Evolutionary conservation across 257 asterid species (phyloP).

Genomic region (Knoxia roxburghii): DNA sequence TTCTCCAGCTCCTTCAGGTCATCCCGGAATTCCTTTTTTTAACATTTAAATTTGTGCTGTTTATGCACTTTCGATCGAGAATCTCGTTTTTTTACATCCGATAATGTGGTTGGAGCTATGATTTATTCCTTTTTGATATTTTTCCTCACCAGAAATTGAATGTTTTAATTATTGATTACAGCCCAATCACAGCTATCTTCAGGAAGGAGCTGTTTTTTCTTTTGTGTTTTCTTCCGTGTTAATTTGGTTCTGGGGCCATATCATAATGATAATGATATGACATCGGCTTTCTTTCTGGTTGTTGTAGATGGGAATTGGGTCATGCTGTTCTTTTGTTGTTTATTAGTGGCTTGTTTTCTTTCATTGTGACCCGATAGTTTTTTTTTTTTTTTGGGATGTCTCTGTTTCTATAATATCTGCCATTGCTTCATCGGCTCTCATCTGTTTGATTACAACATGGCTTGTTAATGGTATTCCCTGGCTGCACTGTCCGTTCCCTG

Average conservation of each 20-base stretch:
- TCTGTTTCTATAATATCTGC: conserved; percentile 1
- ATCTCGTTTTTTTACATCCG: not conserved
- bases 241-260: no score
- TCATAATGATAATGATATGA: no score
- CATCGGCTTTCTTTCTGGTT: no score
- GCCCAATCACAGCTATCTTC: no score
- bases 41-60: not conserved
- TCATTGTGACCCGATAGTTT: not conserved
- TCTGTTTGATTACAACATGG: not conserved
- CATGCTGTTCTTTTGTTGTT: not conserved
- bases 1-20: conserved; percentile 8
- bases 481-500: not conserved
- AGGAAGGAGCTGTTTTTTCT: no score
- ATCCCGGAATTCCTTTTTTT: not conserved
- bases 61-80: no score
- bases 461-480: not conserved
- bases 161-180: no score
- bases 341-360: not conserved
- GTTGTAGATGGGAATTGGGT: not conserved
- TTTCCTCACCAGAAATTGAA: not conserved
- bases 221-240: no score
- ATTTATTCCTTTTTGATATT: not conserved
- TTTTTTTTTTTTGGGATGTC: not conserved
- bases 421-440: conserved; percentile 7
- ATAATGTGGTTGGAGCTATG: not conserved